Conservation (phyloP, 2,329 filamentous ascomycete species). For the Fusarium hostae region DNA sequence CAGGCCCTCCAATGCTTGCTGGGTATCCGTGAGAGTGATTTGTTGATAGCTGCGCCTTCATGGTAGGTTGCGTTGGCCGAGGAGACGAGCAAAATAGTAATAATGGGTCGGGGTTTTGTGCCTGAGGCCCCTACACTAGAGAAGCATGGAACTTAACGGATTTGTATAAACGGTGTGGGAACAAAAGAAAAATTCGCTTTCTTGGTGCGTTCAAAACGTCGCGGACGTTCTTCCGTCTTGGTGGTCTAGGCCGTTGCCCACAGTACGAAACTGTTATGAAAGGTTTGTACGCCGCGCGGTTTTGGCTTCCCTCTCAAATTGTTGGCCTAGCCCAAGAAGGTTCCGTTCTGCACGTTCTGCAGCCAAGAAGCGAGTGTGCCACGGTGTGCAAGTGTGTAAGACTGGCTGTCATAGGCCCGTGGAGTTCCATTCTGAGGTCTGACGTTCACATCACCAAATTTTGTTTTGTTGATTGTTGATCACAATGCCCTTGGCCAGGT, state of each 20-base stretch:
- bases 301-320: conserved; percentile 18
- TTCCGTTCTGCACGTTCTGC: conserved; percentile 28
- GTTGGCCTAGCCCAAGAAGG: conserved; percentile 20
- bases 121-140: conserved; percentile 32
- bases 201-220: conserved; percentile 34
- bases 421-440: conserved; percentile 3
- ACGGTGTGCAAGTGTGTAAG: neutral
- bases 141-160: conserved; percentile 18
- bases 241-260: conserved; percentile 24
- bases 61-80: conserved; percentile 16
- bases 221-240: conserved; percentile 23
- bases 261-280: conserved; percentile 36
- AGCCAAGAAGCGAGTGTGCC: conserved; percentile 12
- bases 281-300: conserved; percentile 31
- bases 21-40: conserved; percentile 3
- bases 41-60: conserved; percentile 11
- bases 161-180: conserved; percentile 30
- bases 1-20: neutral
- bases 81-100: neutral
- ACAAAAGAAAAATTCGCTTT: conserved; percentile 15
- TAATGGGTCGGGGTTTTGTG: conserved; percentile 5
- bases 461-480: conserved; percentile 32
- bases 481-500: conserved; percentile 11
- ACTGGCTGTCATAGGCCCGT: neutral
- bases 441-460: conserved; percentile 8